phyloP scores from a whole-genome alignment of 1,139 yeast genomes.

The Entelexis paramagnoliae region DNA sequence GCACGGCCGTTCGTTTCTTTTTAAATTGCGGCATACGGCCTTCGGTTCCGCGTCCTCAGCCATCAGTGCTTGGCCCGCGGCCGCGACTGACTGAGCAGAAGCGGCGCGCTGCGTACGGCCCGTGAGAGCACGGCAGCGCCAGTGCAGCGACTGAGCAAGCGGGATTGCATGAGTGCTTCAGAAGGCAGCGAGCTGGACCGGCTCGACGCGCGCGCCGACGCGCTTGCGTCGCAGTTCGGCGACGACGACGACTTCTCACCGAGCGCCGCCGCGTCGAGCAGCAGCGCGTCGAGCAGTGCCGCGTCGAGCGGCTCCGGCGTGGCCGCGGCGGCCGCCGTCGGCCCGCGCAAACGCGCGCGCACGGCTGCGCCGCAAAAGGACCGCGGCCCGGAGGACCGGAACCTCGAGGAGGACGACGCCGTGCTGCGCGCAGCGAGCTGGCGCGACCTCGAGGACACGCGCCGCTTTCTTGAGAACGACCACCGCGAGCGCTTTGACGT shows the following conservation, averaged over 20 bases:
- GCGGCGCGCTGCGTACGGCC: too few relatives aligned
- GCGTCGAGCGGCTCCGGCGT: too few relatives aligned
- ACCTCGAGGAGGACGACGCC: slow-evolving; percentile 13
- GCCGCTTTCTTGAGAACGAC: slow-evolving; percentile 14
- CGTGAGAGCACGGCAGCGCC: too few relatives aligned
- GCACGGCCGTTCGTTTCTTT: too few relatives aligned
- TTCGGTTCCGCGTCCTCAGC: too few relatives aligned
- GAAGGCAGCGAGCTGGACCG: slow-evolving; percentile 3
- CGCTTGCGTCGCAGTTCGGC: neutral
- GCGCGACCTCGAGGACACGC: slow-evolving; percentile 20
- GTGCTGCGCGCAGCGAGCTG: slow-evolving; percentile 9
- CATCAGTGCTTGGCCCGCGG: too few relatives aligned
- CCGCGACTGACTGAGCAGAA: too few relatives aligned
- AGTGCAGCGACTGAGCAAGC: too few relatives aligned
- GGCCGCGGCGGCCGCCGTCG: slow-evolving; percentile 4
- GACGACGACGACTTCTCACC: neutral
- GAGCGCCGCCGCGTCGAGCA: neutral
- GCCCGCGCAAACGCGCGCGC: neutral
- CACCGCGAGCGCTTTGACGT: slow-evolving; percentile 13
- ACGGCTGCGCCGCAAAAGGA: neutral
- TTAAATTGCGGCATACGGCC: too few relatives aligned
- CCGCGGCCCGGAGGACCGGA: neutral
- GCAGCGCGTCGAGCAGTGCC: too few relatives aligned
- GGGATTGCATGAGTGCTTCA: too few relatives aligned
- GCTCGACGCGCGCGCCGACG: slow-evolving; percentile 8